Conservation (phyloP, 169 alveolate genomes). For the Eimeria necatrix region DNA sequence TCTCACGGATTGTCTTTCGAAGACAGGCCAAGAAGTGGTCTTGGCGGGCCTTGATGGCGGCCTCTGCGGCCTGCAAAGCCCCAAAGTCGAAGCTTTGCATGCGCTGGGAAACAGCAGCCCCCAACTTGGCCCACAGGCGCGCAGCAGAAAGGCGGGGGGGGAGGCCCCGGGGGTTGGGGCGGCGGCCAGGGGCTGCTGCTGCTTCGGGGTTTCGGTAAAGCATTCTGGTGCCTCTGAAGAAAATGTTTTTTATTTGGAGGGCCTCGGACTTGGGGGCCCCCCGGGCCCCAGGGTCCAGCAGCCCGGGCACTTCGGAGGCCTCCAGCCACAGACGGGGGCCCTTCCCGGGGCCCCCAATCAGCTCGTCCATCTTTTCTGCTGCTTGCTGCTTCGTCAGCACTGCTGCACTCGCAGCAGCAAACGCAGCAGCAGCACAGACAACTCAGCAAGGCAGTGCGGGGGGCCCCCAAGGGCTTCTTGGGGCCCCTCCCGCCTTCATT, state of each 20-base stretch:
- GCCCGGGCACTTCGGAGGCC: slow-evolving; percentile 22
- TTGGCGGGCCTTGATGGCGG: not conserved
- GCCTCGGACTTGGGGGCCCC: slow-evolving; percentile 10
- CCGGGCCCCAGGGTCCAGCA: not conserved
- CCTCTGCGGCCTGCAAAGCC: not conserved
- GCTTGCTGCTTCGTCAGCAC: not conserved
- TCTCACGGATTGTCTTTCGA: slow-evolving; percentile 12
- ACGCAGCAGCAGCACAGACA: too few species aligned
- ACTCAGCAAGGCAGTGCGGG: too few species aligned
- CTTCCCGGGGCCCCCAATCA: not conserved
- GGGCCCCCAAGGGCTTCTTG: too few species aligned
- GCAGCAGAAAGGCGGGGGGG: not conserved
- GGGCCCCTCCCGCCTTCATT: too few species aligned
- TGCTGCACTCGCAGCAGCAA: too few species aligned
- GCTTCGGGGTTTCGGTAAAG: slow-evolving; percentile 13
- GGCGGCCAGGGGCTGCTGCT: not conserved
- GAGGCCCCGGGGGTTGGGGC: slow-evolving; percentile 15
- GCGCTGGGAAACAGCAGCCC: not conserved
- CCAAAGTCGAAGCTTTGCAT: slow-evolving; percentile 8
- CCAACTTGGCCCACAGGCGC: not conserved
- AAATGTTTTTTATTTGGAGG: not conserved
- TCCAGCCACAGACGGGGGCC: slow-evolving; percentile 33
- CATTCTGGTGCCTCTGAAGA: not conserved
- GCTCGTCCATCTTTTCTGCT: not conserved
- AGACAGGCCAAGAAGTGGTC: not conserved